A percentile compares a stretch with the other conserved stretches of the same genome.
Evolutionary conservation across 139 green algal genomes (phyloP).

Genomic region (Coccomyxa sp.): DNA sequence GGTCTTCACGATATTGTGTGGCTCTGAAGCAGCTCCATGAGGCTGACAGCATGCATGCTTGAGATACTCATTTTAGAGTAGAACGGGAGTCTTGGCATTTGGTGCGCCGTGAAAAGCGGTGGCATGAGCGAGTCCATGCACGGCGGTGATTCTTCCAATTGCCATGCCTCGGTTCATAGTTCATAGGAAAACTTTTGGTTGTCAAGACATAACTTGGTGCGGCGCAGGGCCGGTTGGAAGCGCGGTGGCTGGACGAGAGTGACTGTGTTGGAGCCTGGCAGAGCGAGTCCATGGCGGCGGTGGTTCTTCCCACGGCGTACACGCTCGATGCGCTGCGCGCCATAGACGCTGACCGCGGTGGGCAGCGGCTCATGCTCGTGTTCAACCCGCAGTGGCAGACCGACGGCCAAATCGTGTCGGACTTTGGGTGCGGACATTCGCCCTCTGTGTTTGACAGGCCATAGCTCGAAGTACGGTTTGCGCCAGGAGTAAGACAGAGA

Average conservation of each 20-base stretch:
- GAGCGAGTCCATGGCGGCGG: slow-evolving; percentile 37
- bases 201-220: not conserved
- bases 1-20: too few relatives aligned
- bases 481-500: too few relatives aligned
- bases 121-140: too few relatives aligned
- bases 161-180: too few relatives aligned
- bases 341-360: slow-evolving; percentile 23
- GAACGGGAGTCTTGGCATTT: too few relatives aligned
- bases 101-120: not conserved
- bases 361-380: slow-evolving; percentile 52
- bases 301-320: slow-evolving; percentile 48
- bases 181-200: too few relatives aligned
- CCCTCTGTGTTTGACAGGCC: not conserved
- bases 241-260: slow-evolving; percentile 41
- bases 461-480: too few relatives aligned
- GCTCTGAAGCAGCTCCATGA: too few relatives aligned
- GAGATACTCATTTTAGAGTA: too few relatives aligned
- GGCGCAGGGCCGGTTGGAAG: slow-evolving; percentile 12
- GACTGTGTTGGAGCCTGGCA: slow-evolving; percentile 56
- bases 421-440: slow-evolving; percentile 20
- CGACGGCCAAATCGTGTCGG: slow-evolving; percentile 45
- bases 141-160: too few relatives aligned
- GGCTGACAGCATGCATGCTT: too few relatives aligned
- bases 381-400: slow-evolving; percentile 81
- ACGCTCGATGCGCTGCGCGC: slow-evolving; percentile 24